Base-by-base conservation (phyloP, 164 flowering plant genomes). In the Vitis amurensis region DNA sequence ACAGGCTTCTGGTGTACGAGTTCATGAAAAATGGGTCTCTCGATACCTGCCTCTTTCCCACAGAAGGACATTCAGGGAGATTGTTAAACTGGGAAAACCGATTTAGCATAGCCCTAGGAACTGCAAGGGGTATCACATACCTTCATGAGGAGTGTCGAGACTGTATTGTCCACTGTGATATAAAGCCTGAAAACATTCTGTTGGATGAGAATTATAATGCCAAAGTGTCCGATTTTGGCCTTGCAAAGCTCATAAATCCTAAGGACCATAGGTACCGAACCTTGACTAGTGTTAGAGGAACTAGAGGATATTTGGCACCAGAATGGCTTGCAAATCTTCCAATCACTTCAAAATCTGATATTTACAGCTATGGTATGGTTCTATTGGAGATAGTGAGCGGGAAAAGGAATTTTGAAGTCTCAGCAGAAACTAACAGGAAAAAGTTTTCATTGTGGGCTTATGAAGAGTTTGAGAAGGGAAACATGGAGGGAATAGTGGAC, bases 291-390 rank as follows among this genome's bases (percentile, higher is more conserved):
- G 86, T 89, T 13, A 83, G 90, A 71, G 94, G 94, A 6, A 92
- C 94, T 0, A 73, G 94, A 70, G 98, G 98, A 8, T 92, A 91
- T 75, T 73, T 91, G 75, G 93, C 94, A 8, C 98, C 98, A 3
- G 96, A 92, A 62, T 92, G 96, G 96, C 85, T 91, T 4, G 91
- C 92, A 23, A 91, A 91, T 76, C 94, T 87, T 58, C 96, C 93
- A 11, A 82, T 89, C 61, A 92, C 96, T 23, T 83, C 94, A 2
- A 92, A 91, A 67, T 89, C 97, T 1, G 98, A 92, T 77, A 83
- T 91, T 11, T 92, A 87, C 66, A 85, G 96, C 63, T 91, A 78
- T 64, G 97, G 98, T 8, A 88, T 92, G 94, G 96, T 90, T 49
- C 76, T 92, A 72, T 68, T 92, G 78, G 96, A 92, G 84, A 84